Evolutionary conservation across 345 rosid genomes (phyloP), one percentile per base, ranked within the genome.

Genomic region (Diplotaxis tenuifolia): DNA sequence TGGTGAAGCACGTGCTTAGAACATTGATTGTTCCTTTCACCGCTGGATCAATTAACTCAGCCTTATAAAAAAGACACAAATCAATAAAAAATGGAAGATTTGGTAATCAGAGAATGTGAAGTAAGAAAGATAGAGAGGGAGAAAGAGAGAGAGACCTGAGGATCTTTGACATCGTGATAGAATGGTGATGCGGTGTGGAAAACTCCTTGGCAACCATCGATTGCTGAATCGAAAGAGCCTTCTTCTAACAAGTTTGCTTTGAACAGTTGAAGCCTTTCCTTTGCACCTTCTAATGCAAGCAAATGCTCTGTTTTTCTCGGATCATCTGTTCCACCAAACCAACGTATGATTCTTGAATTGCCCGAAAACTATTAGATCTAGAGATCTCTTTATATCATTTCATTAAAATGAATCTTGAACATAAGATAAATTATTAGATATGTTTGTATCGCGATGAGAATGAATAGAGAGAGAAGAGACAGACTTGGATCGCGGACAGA

Each of bases 121-220:
- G 12, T n/a, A n/a, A n/a, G n/a, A n/a, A 40, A 40, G 15, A 12
- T 40, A 40, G 47, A 40, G 15, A 40, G 47, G 14, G 47, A 38
- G 15, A 38, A 38, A 11, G 16, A 40, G 6, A 40, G 6, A 40
- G 15, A 40, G 2, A 25, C 47, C 47, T 93, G 1, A 11, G 96
- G 98, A 56, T 93, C 98, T 54, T 78, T 79, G 74, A 84, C 93
- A 34, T 93, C 96, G 62, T 86, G 83, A 55, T 83, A 93, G 68
- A 89, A 86, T 14, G 98, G 96, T 5, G 96, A 90, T 9, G 96
- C 98, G 31, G 96, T 93, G 73, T 93, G 96, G 71, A 93, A 93
- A 82, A 90, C 96, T 8, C 92, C 90, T 56, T 82, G 78, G 47
- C 97, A 90, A 0, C 93, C 98, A 76, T 86, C 84, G 54, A 40